phyloP scores from a whole-genome alignment of 768 basidiomycete genomes.

The Mycena belliarum region DNA sequence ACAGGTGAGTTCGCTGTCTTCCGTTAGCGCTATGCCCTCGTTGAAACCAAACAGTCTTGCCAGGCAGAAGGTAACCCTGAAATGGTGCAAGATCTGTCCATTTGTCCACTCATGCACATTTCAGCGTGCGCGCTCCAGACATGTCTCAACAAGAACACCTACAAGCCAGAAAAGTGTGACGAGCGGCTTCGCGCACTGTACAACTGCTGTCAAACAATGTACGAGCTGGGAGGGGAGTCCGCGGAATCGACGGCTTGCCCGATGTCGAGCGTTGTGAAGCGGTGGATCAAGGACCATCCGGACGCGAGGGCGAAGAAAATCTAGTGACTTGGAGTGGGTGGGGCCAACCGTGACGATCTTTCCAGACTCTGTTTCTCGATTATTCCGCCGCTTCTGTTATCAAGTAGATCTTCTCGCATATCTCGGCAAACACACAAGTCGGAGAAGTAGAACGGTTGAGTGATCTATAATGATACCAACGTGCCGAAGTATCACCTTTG shows the following conservation, averaged over 20 bases:
- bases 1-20: too few relatives aligned
- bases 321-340: background rate
- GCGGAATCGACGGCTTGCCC: constrained; percentile 57
- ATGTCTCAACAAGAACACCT: constrained; percentile 66
- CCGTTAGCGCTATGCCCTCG: too few relatives aligned
- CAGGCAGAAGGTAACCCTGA: too few relatives aligned
- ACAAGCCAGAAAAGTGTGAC: constrained; percentile 63
- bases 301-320: background rate
- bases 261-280: constrained; percentile 46
- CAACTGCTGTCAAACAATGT: constrained; percentile 60
- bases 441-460: too few relatives aligned
- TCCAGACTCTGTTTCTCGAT: too few relatives aligned
- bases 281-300: constrained; percentile 62
- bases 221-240: constrained; percentile 35
- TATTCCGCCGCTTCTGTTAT: too few relatives aligned
- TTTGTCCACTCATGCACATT: background rate
- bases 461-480: too few relatives aligned
- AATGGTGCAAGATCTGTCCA: too few relatives aligned
- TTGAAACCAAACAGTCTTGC: too few relatives aligned
- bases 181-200: constrained; percentile 54
- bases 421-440: too few relatives aligned
- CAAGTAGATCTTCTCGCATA: too few relatives aligned
- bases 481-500: too few relatives aligned
- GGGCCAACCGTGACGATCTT: background rate
- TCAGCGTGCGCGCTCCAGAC: constrained; percentile 64